Evolutionary conservation across 2,329 filamentous ascomycete genomes (phyloP), one percentile per base, ranked within the genome.

Genomic region (Emmonsia crescens): DNA sequence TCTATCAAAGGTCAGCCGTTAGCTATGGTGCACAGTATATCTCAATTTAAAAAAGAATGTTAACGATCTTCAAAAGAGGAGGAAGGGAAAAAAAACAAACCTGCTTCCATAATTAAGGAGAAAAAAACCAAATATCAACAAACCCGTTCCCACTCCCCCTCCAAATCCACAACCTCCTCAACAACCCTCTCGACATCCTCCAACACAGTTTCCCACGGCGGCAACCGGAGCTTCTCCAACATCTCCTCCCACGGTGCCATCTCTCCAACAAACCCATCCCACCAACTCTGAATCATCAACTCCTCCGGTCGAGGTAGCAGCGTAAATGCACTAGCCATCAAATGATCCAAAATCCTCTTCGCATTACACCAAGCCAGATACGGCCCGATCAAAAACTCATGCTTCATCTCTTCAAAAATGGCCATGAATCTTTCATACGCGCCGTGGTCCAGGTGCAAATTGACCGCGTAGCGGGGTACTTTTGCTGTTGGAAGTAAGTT

Each of bases 211-310:
- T 70, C 65, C 66, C 67, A 74, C 8, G 60, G 60, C 1, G 73
- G 72, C 19, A 74, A 19, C 0, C 49, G 21, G 19, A 73, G n/a
- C 1, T 61, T 46, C 3, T 65, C 21, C 9, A 71, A 14, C 10
- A 59, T 65, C 2, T 36, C 40, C 60, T 73, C 70, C 72, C 71
- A 74, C 40, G 66, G 64, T 8, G 36, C 31, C 69, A 71, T 73
- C 46, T 70, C 66, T 2, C 10, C 12, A 1, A 66, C 55, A 57
- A 71, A 74, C 0, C 21, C 31, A 1, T 52, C 33, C 68, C 68
- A 73, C 68, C 72, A 74, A 8, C 52, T 24, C 27, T 60, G 55
- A 64, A 68, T 70, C 58, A 68, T 60, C 0, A n/a, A n/a, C 33
- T 63, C 64, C 9, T 68, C 62, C 57, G 52, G 19, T 33, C 5